A percentile compares a stretch with the other conserved stretches of the same genome.
Evolutionary conservation across 2,329 filamentous ascomycete species (phyloP).

Genomic region (Aureobasidium namibiae): DNA sequence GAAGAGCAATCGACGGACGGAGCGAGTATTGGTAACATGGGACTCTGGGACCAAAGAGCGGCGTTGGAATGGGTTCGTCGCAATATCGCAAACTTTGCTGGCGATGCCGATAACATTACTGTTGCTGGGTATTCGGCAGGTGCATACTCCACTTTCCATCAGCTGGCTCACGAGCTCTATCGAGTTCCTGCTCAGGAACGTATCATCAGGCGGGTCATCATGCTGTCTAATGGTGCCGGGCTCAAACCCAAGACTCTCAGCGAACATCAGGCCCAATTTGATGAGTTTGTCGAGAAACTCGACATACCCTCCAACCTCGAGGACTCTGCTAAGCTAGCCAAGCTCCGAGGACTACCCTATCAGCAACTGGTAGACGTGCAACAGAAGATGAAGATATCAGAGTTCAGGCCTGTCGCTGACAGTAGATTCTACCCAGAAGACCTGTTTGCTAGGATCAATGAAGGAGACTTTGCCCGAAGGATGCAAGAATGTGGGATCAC

Average conservation of each 20-base stretch:
- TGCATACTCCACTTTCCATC: conserved; percentile 48
- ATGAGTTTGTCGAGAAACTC: conserved; percentile 39
- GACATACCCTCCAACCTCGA: conserved; percentile 34
- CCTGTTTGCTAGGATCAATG: conserved; percentile 40
- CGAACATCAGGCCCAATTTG: conserved; percentile 45
- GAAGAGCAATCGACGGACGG: conserved; percentile 22
- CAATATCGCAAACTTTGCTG: conserved; percentile 28
- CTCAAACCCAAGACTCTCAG: conserved; percentile 42
- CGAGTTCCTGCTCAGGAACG: conserved; percentile 32
- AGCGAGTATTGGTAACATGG: conserved; percentile 40
- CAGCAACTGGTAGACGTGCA: conserved; percentile 36
- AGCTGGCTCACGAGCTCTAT: conserved; percentile 48
- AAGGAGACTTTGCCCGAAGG: conserved; percentile 38
- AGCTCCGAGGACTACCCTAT: conserved; percentile 34
- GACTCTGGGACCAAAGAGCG: conserved; percentile 50
- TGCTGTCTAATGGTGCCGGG: conserved; percentile 48
- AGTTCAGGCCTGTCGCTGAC: conserved; percentile 48
- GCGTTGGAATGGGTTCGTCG: conserved; percentile 49
- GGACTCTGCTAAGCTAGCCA: conserved; percentile 36
- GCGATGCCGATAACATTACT: conserved; percentile 40
- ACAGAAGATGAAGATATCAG: conserved; percentile 36
- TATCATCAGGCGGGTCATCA: conserved; percentile 44
- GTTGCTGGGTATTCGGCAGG: conserved; percentile 50
- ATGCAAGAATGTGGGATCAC: conserved; percentile 39
- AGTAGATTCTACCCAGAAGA: conserved; percentile 36